A percentile compares a stretch with the other conserved stretches of the same genome.
These are phyloP conservation scores for Heliamphora pulchella DNA, from an alignment of 179 eudicot genomes.

Conservation along the genomic window DNA sequence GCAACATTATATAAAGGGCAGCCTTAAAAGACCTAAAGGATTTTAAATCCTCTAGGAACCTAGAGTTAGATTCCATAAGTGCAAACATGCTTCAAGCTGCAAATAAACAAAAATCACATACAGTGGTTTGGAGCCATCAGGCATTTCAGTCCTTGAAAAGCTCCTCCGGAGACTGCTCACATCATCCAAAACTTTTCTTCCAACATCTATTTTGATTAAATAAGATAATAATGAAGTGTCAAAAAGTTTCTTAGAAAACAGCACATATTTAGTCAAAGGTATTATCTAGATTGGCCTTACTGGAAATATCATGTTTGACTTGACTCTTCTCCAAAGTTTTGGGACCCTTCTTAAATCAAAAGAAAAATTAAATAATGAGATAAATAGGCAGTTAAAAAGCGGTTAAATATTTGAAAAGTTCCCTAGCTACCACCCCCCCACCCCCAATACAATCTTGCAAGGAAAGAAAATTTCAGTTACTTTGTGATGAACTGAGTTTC, in stretches of 20 bases:
- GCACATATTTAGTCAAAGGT: neutral
- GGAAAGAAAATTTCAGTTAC: too few relatives aligned
- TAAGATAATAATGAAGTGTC: constrained; percentile 4
- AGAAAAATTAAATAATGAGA: neutral
- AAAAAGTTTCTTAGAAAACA: neutral
- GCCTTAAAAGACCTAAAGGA: neutral
- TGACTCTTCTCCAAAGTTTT: constrained; percentile 30
- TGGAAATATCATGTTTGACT: constrained; percentile 25
- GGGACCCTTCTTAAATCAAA: constrained; percentile 24
- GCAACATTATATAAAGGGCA: neutral
- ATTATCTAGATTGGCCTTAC: constrained; percentile 28
- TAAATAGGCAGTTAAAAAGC: neutral
- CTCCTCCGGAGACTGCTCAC: constrained; percentile 49
- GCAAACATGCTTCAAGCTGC: neutral
- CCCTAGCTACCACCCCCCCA: neutral
- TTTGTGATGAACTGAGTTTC: too few relatives aligned
- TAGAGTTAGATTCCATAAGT: neutral
- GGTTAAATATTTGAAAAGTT: neutral
- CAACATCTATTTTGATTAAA: constrained; percentile 31
- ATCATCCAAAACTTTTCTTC: constrained; percentile 70
- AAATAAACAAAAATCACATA: constrained; percentile 19
- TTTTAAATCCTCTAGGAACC: neutral
- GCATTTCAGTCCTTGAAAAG: constrained; percentile 26
- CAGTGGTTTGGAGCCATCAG: constrained; percentile 31
- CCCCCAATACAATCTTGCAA: too few relatives aligned